phyloP scores from a whole-genome alignment of 495 filamentous ascomycete genomes.

The Hypoxylon perforatum region DNA sequence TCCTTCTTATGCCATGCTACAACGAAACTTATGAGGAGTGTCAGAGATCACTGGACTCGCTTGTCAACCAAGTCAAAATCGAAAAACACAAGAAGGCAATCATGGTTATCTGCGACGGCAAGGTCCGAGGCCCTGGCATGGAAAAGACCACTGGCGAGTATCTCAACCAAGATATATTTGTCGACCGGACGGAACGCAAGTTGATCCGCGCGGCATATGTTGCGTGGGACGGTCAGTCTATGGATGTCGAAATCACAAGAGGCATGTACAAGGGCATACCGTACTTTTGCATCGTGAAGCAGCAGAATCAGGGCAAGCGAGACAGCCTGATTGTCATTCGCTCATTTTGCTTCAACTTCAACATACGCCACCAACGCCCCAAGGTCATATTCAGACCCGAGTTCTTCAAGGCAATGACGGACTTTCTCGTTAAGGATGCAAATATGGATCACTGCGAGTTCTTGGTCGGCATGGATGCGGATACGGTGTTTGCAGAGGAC shows the following conservation, averaged over 20 bases:
- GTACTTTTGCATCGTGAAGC: constrained; percentile 70
- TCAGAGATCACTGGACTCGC: constrained; percentile 44
- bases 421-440: constrained; percentile 36
- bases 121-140: constrained; percentile 81
- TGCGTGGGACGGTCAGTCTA: constrained; percentile 80
- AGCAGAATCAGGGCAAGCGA: constrained; percentile 81
- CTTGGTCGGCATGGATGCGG: constrained; percentile 49
- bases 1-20: constrained; percentile 48
- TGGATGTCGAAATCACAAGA: constrained; percentile 75
- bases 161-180: constrained; percentile 73
- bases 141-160: constrained; percentile 76
- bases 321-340: constrained; percentile 82
- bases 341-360: constrained; percentile 84
- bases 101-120: constrained; percentile 78
- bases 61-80: constrained; percentile 43
- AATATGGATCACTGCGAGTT: constrained; percentile 38
- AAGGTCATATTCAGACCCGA: constrained; percentile 42
- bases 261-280: constrained; percentile 76
- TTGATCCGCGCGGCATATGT: constrained; percentile 67
- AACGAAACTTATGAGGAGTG: constrained; percentile 48
- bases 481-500: constrained; percentile 44
- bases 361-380: constrained; percentile 30
- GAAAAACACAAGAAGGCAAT: constrained; percentile 69
- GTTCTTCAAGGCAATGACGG: constrained; percentile 40
- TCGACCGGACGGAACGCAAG: constrained; percentile 68